A percentile compares a stretch with the other conserved stretches of the same genome.
Conservation (phyloP, 2,329 filamentous ascomycete genomes). For the Venturia pyrina region DNA sequence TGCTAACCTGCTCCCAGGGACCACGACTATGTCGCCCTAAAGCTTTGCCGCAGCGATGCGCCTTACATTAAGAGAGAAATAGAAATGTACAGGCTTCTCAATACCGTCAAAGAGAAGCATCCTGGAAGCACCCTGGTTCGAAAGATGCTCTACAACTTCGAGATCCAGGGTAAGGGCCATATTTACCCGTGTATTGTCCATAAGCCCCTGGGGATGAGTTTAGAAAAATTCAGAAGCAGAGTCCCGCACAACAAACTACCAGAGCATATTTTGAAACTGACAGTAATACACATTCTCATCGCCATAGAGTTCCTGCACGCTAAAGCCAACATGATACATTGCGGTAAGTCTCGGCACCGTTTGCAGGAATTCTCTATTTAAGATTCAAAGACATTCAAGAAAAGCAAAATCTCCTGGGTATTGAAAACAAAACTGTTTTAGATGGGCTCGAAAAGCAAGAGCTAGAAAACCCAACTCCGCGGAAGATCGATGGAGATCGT, state of each 20-base stretch:
- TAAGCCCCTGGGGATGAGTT: conserved; percentile 18
- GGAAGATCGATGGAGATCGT: conserved; percentile 18
- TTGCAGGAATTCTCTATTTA: neutral
- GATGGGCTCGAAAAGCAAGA: conserved; percentile 19
- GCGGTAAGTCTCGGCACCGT: conserved; percentile 16
- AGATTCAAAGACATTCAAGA: conserved; percentile 20
- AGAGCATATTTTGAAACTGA: conserved; percentile 17
- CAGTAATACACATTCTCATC: conserved; percentile 18
- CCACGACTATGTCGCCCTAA: conserved; percentile 15
- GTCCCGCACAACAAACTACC: conserved; percentile 14
- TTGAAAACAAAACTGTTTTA: conserved; percentile 20
- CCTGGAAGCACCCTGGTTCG: conserved; percentile 16
- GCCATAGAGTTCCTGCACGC: conserved; percentile 23
- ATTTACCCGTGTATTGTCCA: conserved; percentile 19
- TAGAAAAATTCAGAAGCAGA: conserved; percentile 16
- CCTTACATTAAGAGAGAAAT: conserved; percentile 11
- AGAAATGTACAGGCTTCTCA: conserved; percentile 17
- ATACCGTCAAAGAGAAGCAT: conserved; percentile 15
- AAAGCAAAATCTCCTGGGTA: conserved; percentile 21
- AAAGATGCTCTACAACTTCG: conserved; percentile 17
- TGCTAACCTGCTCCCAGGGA: neutral
- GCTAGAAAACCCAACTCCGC: conserved; percentile 16
- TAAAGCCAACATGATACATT: conserved; percentile 20
- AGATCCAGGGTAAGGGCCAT: conserved; percentile 14
- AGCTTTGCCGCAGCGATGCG: conserved; percentile 10